Evolutionary conservation across 2,329 filamentous ascomycete species (phyloP), one percentile per base, ranked within the genome.

Genomic region (Fusarium fujikuroi): DNA sequence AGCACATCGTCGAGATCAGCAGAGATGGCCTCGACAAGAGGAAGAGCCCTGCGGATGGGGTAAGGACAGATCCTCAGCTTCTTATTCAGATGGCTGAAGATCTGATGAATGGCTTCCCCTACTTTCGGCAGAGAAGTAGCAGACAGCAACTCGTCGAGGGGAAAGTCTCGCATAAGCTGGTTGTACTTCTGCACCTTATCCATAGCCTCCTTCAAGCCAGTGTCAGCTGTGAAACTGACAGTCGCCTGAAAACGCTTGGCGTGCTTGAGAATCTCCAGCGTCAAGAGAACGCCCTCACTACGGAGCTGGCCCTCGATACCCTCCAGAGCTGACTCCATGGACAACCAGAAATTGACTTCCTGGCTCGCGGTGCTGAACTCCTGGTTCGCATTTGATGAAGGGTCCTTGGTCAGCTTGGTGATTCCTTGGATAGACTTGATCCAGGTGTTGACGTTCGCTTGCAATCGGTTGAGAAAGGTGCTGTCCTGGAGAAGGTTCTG

Each of bases 161-260:
- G 96, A 73, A 99, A 98, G 81, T 99, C 97, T 72, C 96, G 92
- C 94, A 99, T 98, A 30, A 99, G 89, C 84, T 97, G 94, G 81
- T 99, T 99, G 87, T 98, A 99, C 83, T 98, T 98, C 82, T 97
- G 94, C 52, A 99, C 97, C 80, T 93, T 93, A 71, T 99, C 96
- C 81, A 95, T 96, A 30, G 95, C 95, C 83, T 99, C 96, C 82
- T 97, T 97, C 80, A 99, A 83, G 6, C 96, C 95, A 40, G 96
- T 99, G 82, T 99, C 97, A 5, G 96, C 94, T 40, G 92, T 93
- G 81, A 99, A 98, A 85, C 95, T 98, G 78, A 98, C 93, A 5
- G 95, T 98, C 16, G 96, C 95, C 84, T 98, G 95, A 84, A 98
- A 98, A 79, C 97, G 93, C 85, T 99, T 99, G 56, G 95, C 97